Base-by-base conservation (phyloP, 805 yeast genomes). In the Nakazawaea ishiwadae region DNA sequence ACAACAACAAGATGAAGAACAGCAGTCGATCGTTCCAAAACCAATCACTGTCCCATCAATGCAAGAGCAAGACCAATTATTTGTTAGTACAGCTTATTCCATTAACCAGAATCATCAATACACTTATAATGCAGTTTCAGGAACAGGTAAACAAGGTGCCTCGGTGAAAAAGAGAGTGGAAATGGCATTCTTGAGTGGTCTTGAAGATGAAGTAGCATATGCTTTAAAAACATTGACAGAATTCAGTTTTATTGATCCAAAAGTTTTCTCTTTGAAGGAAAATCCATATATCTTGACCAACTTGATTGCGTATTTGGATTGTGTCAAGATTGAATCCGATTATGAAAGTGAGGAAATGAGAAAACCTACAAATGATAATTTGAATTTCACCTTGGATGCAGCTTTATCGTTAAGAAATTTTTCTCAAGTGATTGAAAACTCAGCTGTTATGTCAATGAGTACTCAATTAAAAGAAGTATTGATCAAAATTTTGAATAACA, bases 371-470 rank as follows among this genome's bases (percentile, higher is more conserved):
- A 40, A 44, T 24, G 39, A 29, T 19, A 30, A 39, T 33, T 35
- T 46, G 20, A 31, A 39, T 9, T 21, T 42, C 24, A 49, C 60
- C 11, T 49, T 64, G 16, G 78, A 74, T 54, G 70, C 83, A 6
- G 69, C 81, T 51, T 66, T 93, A 32, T 75, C 85, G 15, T 65
- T 93, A 43, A 72, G 98, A 54, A 93, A 93, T 59, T 63, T 86
- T 35, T 76, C 86, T 2, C 95, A 91, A 56, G 96, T 89, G 57
- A 73, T 84, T 10, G 83, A 75, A 34, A 84, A 87, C 53, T 93
- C 95, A 31, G 88, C 84, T 56, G 69, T 81, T 54, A 63, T 93
- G 47, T 84, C 91, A 1, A 68, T 73, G 51, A 65, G 72, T 43
- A 60, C 63, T 16, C 54, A 60, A 15, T 69, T 84, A 33, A 73